Evolutionary conservation across 179 eudicot genomes (phyloP).

Genomic region (Beta lomatogona): DNA sequence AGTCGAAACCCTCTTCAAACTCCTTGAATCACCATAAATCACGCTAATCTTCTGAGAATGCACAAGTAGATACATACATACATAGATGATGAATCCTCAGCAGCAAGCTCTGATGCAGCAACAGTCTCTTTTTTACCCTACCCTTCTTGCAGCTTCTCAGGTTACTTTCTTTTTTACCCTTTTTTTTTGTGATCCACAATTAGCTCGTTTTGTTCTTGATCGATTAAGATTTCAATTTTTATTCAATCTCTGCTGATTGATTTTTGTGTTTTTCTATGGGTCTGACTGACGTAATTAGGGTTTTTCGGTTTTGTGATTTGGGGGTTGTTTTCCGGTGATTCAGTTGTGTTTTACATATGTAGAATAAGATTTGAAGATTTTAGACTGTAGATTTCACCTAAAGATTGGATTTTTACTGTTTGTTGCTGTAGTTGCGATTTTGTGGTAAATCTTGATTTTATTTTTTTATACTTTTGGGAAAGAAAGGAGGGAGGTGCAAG

Average conservation of each 20-base stretch:
- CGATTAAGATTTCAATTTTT: neutral
- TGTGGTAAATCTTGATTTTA: too few species aligned
- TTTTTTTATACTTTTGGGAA: too few species aligned
- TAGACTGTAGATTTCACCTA: neutral
- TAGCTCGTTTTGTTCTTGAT: neutral
- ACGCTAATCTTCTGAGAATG: neutral
- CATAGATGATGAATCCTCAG: slow-evolving; percentile 1
- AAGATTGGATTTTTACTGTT: neutral
- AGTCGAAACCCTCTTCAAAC: neutral
- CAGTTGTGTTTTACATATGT: neutral
- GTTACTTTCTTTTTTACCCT: neutral
- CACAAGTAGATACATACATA: neutral
- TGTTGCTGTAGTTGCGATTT: neutral
- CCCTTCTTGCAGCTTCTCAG: neutral
- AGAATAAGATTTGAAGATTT: neutral
- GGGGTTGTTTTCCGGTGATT: neutral
- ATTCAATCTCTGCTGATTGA: too few species aligned
- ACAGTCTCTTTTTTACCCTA: slow-evolving; percentile 1
- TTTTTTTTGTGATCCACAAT: neutral
- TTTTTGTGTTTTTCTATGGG: too few species aligned
- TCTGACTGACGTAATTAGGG: too few species aligned
- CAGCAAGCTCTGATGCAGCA: neutral
- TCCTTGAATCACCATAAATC: neutral
- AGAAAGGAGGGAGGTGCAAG: too few species aligned
- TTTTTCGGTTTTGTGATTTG: neutral